Conservation (phyloP, 441 rosid species). For the Omphalea diandra region DNA sequence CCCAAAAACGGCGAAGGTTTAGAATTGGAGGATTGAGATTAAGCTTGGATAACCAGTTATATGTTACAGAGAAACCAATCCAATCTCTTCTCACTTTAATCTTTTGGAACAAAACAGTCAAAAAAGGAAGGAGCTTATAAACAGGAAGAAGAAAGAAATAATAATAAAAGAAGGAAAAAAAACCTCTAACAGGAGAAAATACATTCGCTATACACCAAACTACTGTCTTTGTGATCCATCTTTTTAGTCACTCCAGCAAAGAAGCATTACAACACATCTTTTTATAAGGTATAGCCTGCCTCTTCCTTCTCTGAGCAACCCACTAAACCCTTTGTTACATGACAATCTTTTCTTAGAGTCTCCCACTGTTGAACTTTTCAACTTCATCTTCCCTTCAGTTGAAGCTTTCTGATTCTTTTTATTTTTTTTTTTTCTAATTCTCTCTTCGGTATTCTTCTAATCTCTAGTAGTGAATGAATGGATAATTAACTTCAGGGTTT, state of each 20-base stretch:
- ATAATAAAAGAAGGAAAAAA: not conserved
- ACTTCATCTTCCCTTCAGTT: conserved; percentile 30
- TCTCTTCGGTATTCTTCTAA: not conserved
- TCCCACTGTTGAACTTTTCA: conserved; percentile 27
- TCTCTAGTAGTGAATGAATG: conserved; percentile 5
- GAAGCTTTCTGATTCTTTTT: not conserved
- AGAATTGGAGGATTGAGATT: not conserved
- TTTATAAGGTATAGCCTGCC: conserved; percentile 63
- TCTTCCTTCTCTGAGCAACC: conserved; percentile 54
- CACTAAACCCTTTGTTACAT: conserved; percentile 39
- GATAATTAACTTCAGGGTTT: no score
- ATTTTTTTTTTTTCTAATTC: no score
- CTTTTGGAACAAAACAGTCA: not conserved
- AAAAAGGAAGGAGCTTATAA: not conserved
- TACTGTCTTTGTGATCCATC: not conserved
- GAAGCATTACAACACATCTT: conserved; percentile 67
- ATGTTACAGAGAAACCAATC: not conserved
- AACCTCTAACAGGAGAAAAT: not conserved
- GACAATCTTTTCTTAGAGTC: conserved; percentile 39
- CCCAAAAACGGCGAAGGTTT: not conserved
- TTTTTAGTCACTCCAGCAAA: conserved; percentile 54
- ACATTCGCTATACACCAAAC: not conserved
- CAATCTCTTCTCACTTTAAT: not conserved
- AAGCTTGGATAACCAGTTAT: conserved; percentile 1
- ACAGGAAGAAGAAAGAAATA: not conserved